Evolutionary conservation across 257 asterid genomes (phyloP), one percentile per base, ranked within the genome.

Genomic region (Solanum chmielewskii): DNA sequence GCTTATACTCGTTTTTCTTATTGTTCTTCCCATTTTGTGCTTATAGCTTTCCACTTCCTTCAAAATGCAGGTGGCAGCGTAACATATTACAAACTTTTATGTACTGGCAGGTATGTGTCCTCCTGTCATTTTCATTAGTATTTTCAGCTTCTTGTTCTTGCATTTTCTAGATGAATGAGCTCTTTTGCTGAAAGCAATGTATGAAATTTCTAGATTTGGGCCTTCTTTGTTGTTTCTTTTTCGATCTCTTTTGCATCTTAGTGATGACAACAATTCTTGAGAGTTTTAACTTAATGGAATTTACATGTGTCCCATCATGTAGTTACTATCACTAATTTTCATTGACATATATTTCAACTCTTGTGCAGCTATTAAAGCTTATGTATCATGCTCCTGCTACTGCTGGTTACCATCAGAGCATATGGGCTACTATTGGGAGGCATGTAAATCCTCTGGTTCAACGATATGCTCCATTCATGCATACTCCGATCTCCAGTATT

Each of bases 301-400:
- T 41, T 76, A 14, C 47, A 39, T 21, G 21, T 76, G 59, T n/a
- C 49, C 59, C 7, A 41, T 41, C 59, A 76, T 75, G 21, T n/a
- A 12, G 13, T n/a, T 75, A 21, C 35, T 75, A 41, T 41, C 83
- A 31, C 35, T n/a, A 41, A n/a, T n/a, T 42, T 52, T 76, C 83
- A n/a, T 23, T 76, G 33, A 37, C 49, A 21, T 25, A 60, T 85
- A 64, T 64, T 64, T 75, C 41, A 76, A 52, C 88, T 85, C 37
- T 69, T 33, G 86, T 86, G 92, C 91, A 96, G 98, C 94, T 97
- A 29, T 88, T 97, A 91, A 95, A 95, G 93, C 97, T 95, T 66
- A 95, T 97, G 98, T 97, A 95, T 89, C 93, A 94, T 29, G 95
- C 98, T 87, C 98, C 98, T n/a, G 94, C 95, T 41, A 94, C 98